Percentiles rank a stretch among this genome's conserved stretches.
These are phyloP conservation scores for Drosera spatulata DNA, from an alignment of 179 eudicot genomes.

Conservation along the genomic window DNA sequence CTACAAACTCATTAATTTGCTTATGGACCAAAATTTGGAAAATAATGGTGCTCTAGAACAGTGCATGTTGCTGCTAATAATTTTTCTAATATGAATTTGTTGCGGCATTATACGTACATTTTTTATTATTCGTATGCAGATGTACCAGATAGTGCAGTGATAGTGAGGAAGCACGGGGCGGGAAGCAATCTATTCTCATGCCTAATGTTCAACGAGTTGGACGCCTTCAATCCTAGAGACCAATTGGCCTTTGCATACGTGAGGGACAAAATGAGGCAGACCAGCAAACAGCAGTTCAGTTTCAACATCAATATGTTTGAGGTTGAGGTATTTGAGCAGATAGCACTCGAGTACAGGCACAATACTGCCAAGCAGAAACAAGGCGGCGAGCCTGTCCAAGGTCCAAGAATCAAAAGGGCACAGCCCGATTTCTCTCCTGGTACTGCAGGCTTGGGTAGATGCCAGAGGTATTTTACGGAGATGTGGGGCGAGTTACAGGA, in stretches of 20 bases:
- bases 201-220: conserved; percentile 69
- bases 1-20: no score
- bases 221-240: conserved; percentile 79
- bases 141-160: conserved; percentile 81
- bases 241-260: conserved; percentile 81
- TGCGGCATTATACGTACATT: no score
- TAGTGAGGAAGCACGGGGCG: conserved; percentile 56
- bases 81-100: no score
- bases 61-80: no score
- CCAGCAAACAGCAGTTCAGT: conserved; percentile 19
- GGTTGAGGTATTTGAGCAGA: conserved; percentile 73
- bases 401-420: conserved; percentile 23
- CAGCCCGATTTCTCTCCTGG: conserved; percentile 16
- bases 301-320: conserved; percentile 81
- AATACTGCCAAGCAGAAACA: conserved; percentile 22
- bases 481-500: conserved; percentile 70
- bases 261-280: conserved; percentile 73
- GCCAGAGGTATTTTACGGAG: conserved; percentile 38
- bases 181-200: conserved; percentile 55
- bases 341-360: conserved; percentile 72
- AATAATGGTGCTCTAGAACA: no score
- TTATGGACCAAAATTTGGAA: no score
- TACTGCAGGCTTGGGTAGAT: conserved; percentile 31
- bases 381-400: conserved; percentile 3
- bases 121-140: conserved; percentile 33